Base-by-base conservation (phyloP, 106 monocot species). In the Gastrodia elata region DNA sequence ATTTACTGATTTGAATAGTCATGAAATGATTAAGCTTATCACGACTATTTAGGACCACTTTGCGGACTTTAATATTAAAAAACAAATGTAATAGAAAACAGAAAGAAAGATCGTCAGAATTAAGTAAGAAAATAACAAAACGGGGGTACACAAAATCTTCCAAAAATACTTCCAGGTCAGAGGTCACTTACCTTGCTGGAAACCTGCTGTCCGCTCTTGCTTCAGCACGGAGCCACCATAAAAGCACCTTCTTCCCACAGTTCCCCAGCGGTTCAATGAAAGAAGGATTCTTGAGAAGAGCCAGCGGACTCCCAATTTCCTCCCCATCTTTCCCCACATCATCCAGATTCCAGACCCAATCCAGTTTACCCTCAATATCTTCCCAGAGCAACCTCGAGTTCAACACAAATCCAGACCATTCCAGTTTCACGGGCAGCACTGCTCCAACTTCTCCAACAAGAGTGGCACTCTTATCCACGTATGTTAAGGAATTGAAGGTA, bases 351-450 rank as follows among this genome's bases (percentile, higher is more conserved):
- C 73, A 52, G 35, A 84, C 75, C 94, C 88, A 91, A 18, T 88
- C 81, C 0, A 91, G 94, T 70, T 76, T 84, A 18, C 68, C 80
- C 71, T 79, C 80, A 69, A 10, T 74, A 27, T 91, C 81, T 61
- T 79, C 80, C 94, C 94, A 94, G 15, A 94, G 42, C 77, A 94
- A 57, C 71, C 84, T 88, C 8, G 94, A 84, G 76, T 94, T 86
- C 78, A 94, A 34, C 5, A 88, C 94, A 79, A 94, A 94, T 33
- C 94, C 91, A 57, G 91, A 78, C 94, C 94, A 94, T 39, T 94
- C 91, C 73, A 94, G 68, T 70, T 83, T 84, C 34, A 34, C 64
- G 4, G 86, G 94, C 59, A 88, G 27, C 26, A 91, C 86, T 3
- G 77, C 75, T 16, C 71, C 88, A 8, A 56, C 74, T 24, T 91